These are phyloP conservation scores for Kwoniella sp. DNA, from an alignment of 768 basidiomycete genomes.

Conservation along the genomic window DNA sequence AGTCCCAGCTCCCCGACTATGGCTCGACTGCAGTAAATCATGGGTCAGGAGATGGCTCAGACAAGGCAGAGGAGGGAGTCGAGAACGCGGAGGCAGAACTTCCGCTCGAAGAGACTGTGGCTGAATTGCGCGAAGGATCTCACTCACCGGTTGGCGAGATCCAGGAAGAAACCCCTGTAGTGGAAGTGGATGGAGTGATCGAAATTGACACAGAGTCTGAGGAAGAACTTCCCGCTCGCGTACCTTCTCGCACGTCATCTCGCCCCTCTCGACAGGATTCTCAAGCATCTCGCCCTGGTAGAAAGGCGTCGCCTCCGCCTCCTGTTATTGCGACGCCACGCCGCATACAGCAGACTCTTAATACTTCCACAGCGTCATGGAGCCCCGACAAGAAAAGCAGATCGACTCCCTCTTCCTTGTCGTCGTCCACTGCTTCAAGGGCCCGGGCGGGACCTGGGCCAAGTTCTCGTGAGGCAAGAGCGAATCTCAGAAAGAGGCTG, in stretches of 20 bases:
- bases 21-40: not conserved
- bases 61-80: not conserved
- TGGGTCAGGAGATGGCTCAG: not conserved
- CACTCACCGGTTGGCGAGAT: no score
- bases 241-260: conserved; percentile 2
- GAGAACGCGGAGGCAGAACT: not conserved
- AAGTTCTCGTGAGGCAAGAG: conserved; percentile 44
- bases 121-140: no score
- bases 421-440: not conserved
- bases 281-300: not conserved
- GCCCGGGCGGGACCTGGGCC: conserved; percentile 20
- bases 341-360: conserved; percentile 60
- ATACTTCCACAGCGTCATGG: conserved; percentile 64
- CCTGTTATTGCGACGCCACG: conserved; percentile 8
- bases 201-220: conserved; percentile 22
- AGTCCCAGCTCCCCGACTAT: conserved; percentile 12
- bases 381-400: conserved; percentile 26
- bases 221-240: conserved; percentile 2
- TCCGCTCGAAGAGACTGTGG: not conserved
- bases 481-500: conserved; percentile 60
- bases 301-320: conserved; percentile 5
- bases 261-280: conserved; percentile 14
- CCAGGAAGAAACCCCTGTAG: not conserved
- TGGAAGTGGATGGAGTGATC: not conserved
- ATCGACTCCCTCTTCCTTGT: not conserved